phyloP scores from a whole-genome alignment of 352 stramenopile species.

The Pythium phragmitis region DNA sequence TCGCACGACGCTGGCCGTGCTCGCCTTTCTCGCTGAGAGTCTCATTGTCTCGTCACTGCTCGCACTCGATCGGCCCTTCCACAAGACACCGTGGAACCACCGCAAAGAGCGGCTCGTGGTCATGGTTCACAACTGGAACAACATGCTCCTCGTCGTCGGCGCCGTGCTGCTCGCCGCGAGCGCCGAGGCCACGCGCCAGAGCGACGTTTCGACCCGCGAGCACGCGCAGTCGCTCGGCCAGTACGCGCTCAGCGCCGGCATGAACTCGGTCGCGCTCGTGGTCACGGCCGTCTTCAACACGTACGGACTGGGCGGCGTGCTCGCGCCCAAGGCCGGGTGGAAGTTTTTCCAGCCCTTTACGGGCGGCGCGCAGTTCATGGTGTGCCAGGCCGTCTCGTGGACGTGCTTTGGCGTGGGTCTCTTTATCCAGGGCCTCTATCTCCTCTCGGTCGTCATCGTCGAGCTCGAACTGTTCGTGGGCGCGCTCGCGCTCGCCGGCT shows the following conservation, averaged over 20 bases:
- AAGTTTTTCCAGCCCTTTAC: constrained; percentile 84
- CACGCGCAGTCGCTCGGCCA: constrained; percentile 27
- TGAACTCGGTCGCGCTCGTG: constrained; percentile 67
- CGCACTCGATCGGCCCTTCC: constrained; percentile 50
- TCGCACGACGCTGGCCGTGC: constrained; percentile 53
- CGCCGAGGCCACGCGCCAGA: constrained; percentile 58
- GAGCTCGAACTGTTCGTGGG: constrained; percentile 81
- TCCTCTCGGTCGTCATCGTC: constrained; percentile 75
- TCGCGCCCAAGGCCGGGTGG: constrained; percentile 76
- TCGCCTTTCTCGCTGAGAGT: constrained; percentile 69
- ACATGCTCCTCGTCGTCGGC: constrained; percentile 77
- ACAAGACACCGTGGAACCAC: constrained; percentile 14
- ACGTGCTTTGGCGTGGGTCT: constrained; percentile 70
- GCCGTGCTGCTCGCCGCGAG: constrained; percentile 56
- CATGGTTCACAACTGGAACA: constrained; percentile 86
- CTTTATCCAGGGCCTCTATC: constrained; percentile 69
- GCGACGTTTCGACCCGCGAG: constrained; percentile 27
- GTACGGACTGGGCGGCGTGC: constrained; percentile 71
- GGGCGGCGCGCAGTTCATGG: constrained; percentile 69
- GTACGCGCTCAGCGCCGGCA: constrained; percentile 54
- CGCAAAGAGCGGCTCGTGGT: constrained; percentile 57
- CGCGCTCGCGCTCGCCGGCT: constrained; percentile 59
- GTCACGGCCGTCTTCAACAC: constrained; percentile 82
- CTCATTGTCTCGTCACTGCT: constrained; percentile 80
- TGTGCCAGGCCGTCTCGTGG: constrained; percentile 79